Conservation (phyloP, 345 rosid species). For the Murraya koenigii region DNA sequence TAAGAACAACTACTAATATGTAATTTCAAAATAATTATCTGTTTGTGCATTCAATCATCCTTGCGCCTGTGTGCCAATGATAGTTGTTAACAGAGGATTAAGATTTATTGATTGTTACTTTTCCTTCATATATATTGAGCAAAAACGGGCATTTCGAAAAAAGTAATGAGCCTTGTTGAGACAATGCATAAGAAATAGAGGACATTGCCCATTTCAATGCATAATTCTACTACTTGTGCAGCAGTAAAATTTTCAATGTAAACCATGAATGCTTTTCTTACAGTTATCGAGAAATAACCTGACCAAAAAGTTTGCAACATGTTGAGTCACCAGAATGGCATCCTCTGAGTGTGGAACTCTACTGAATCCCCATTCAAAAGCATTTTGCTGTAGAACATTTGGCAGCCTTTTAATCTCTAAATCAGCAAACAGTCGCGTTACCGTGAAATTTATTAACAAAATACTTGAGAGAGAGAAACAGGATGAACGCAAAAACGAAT, state of each 20-base stretch:
- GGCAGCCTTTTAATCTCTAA: background rate
- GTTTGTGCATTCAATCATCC: no score
- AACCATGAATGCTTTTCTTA: background rate
- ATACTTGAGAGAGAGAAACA: no score
- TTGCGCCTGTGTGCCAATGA: background rate
- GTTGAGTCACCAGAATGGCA: slow-evolving; percentile 87
- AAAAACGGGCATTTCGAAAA: background rate
- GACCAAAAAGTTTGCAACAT: slow-evolving; percentile 69
- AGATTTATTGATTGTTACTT: background rate
- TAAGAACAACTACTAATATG: background rate
- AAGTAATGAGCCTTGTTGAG: background rate
- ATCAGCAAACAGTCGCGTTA: background rate
- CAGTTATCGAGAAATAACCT: slow-evolving; percentile 48
- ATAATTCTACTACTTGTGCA: no score
- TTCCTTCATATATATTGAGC: background rate
- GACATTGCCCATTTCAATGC: background rate
- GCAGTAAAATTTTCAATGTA: background rate
- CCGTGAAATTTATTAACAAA: background rate
- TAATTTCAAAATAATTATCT: background rate
- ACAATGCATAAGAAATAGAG: background rate
- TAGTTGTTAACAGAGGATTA: background rate
- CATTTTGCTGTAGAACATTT: slow-evolving; percentile 68
- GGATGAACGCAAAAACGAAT: no score
- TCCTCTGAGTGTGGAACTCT: slow-evolving; percentile 90
- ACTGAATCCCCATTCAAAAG: slow-evolving; percentile 85